phyloP scores from a whole-genome alignment of 306 rosid genomes.

The Lablab purpureus region DNA sequence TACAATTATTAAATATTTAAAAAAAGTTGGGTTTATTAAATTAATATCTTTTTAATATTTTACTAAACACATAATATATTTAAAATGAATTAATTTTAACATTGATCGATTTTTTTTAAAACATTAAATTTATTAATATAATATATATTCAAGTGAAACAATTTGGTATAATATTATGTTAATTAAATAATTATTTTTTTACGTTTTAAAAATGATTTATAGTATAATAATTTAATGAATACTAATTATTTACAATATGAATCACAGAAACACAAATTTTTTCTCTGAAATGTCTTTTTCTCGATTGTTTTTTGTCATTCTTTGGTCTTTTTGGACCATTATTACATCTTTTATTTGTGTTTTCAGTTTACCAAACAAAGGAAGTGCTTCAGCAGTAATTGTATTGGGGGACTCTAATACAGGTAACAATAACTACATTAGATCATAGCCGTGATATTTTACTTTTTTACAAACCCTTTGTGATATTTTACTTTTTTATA shows the following conservation, averaged over 20 bases:
- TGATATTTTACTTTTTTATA: no score
- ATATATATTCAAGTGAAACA: neutral
- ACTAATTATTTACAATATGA: neutral
- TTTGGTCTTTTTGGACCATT: constrained; percentile 20
- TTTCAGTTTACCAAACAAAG: constrained; percentile 45
- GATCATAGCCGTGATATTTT: no score
- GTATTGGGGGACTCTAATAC: constrained; percentile 86
- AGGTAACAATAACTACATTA: constrained; percentile 70
- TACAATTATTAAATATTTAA: no score
- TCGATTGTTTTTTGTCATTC: constrained; percentile 26
- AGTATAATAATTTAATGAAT: no score
- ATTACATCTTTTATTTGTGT: constrained; percentile 33
- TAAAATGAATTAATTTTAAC: no score
- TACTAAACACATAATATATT: neutral
- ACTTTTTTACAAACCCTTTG: no score
- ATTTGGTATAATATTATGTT: neutral
- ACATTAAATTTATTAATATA: no score
- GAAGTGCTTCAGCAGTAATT: constrained; percentile 67
- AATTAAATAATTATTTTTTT: neutral
- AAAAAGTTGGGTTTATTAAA: no score
- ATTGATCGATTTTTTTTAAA: no score
- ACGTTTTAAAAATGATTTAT: no score
- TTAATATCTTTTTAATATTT: no score
- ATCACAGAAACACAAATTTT: neutral
- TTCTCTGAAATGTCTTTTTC: constrained; percentile 25